phyloP scores from a whole-genome alignment of 768 basidiomycete genomes.

The Termitomyces sp. region DNA sequence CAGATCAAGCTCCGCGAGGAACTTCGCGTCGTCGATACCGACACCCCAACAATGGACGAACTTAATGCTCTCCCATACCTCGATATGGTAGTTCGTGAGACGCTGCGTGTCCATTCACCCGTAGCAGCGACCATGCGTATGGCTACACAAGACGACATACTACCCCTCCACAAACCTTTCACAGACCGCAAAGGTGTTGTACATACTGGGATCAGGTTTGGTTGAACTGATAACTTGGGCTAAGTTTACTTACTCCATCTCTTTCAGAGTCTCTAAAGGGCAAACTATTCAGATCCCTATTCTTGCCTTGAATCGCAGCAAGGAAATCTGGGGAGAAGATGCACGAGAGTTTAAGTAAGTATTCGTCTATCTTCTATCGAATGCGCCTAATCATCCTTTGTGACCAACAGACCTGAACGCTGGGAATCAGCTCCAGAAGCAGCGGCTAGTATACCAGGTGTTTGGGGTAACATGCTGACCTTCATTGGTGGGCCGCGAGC shows the following conservation, averaged over 20 bases:
- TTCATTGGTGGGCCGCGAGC: slow-evolving; percentile 62
- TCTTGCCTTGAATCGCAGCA: slow-evolving; percentile 43
- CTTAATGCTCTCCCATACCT: slow-evolving; percentile 62
- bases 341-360: slow-evolving; percentile 51
- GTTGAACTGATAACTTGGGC: not conserved
- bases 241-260: not conserved
- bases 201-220: slow-evolving; percentile 32
- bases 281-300: slow-evolving; percentile 46
- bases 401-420: slow-evolving; percentile 49
- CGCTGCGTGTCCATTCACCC: slow-evolving; percentile 49
- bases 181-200: slow-evolving; percentile 35
- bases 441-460: slow-evolving; percentile 43
- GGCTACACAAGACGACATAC: slow-evolving; percentile 44
- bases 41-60: slow-evolving; percentile 64
- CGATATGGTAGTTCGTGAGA: slow-evolving; percentile 60
- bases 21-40: slow-evolving; percentile 41
- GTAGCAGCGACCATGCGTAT: slow-evolving; percentile 35
- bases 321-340: slow-evolving; percentile 59
- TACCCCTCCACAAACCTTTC: slow-evolving; percentile 45
- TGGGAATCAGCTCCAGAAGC: slow-evolving; percentile 47
- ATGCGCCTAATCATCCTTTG: slow-evolving; percentile 16
- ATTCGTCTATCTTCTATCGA: not conserved
- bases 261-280: slow-evolving; percentile 33
- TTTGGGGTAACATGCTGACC: slow-evolving; percentile 53
- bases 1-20: slow-evolving; percentile 58